Conservation (phyloP, 371 early-diverging fungal genomes). For the Mucor sp. region DNA sequence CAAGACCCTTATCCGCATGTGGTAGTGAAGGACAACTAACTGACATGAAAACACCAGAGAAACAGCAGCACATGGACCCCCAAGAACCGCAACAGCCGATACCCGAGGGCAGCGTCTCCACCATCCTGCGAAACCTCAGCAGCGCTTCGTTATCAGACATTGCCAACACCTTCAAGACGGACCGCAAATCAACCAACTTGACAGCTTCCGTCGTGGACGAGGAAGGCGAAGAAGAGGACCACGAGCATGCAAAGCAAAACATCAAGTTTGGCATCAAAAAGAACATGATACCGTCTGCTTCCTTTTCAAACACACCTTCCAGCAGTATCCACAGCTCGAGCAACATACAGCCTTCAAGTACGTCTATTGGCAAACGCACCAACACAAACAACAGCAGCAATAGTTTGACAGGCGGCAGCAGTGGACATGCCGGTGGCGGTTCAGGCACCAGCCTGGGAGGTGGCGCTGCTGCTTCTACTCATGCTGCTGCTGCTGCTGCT, state of each 20-base stretch:
- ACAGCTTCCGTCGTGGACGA: conserved; percentile 27
- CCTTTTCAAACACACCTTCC: conserved; percentile 34
- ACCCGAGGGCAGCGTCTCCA: conserved; percentile 34
- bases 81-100: conserved; percentile 7
- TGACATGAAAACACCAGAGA: not conserved
- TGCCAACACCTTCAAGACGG: conserved; percentile 33
- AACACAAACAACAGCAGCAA: conserved; percentile 17
- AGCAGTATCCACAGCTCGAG: conserved; percentile 11
- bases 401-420: conserved; percentile 1
- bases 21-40: conserved; percentile 25
- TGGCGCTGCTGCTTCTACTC: no score
- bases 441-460: conserved; percentile 9
- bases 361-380: conserved; percentile 17
- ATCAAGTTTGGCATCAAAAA: conserved; percentile 42
- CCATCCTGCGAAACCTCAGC: conserved; percentile 30
- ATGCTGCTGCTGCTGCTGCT: not conserved
- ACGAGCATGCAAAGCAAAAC: conserved; percentile 1
- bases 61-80: not conserved
- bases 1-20: conserved; percentile 14
- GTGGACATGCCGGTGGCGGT: not conserved
- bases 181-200: conserved; percentile 37
- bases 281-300: conserved; percentile 32
- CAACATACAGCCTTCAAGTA: not conserved
- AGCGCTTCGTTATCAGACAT: conserved; percentile 41
- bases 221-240: conserved; percentile 8